A percentile compares a stretch with the other conserved stretches of the same genome.
These are phyloP conservation scores for Fomitopsis schrenkii DNA, from an alignment of 1,284 basidiomycete species.

Conservation along the genomic window DNA sequence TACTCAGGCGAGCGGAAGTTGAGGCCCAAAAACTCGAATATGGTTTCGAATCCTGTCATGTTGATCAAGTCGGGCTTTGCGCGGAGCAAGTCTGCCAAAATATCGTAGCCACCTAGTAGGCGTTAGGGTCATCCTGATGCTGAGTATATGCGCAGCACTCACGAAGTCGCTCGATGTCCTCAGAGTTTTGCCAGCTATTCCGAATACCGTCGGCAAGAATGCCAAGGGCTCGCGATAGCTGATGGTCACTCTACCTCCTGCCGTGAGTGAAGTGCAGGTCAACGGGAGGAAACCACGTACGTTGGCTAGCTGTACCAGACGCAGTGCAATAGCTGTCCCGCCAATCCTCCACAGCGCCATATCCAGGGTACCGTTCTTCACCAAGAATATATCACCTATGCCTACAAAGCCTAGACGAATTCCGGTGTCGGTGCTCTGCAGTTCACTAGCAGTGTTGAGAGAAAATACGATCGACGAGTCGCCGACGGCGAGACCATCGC, in stretches of 20 bases:
- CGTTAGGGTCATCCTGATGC: background rate
- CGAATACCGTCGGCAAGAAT: slow-evolving; percentile 76
- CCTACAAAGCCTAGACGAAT: slow-evolving; percentile 29
- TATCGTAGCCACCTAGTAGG: slow-evolving; percentile 80
- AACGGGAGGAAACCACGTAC: slow-evolving; percentile 33
- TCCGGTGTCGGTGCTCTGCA: slow-evolving; percentile 10
- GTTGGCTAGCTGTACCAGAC: slow-evolving; percentile 76
- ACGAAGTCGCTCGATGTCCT: slow-evolving; percentile 87
- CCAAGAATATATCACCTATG: slow-evolving; percentile 58
- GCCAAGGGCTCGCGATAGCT: slow-evolving; percentile 67
- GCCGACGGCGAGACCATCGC: slow-evolving; percentile 44
- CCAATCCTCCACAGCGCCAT: slow-evolving; percentile 80
- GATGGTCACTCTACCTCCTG: slow-evolving; percentile 56
- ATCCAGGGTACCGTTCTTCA: slow-evolving; percentile 66
- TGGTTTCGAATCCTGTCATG: slow-evolving; percentile 66
- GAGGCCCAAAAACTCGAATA: slow-evolving; percentile 84
- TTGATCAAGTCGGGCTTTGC: slow-evolving; percentile 77
- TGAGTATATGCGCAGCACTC: slow-evolving; percentile 23
- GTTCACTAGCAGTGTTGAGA: slow-evolving; percentile 33
- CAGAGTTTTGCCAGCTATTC: slow-evolving; percentile 88
- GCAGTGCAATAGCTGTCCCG: slow-evolving; percentile 73
- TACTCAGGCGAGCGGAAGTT: slow-evolving; percentile 80
- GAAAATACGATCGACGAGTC: slow-evolving; percentile 50
- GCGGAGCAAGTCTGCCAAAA: slow-evolving; percentile 73
- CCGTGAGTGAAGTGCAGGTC: background rate